Evolutionary conservation across 352 stramenopile genomes (phyloP).

Genomic region (Pythium volutum): DNA sequence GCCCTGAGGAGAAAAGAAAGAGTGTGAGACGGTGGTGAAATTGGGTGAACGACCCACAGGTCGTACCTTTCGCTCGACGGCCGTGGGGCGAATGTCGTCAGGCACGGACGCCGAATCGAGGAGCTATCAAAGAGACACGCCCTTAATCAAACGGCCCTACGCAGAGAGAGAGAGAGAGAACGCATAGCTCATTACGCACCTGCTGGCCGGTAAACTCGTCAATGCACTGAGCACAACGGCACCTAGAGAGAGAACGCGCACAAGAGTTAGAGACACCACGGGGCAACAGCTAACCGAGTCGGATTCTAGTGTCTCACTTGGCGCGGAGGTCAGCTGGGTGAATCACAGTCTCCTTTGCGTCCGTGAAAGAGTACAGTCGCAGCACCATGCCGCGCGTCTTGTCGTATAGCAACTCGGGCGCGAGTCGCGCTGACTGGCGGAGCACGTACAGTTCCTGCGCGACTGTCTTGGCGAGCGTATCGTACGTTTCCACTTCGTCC

Average conservation of each 20-base stretch:
- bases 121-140: conserved; percentile 35
- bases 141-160: not conserved
- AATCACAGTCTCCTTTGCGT: conserved; percentile 71
- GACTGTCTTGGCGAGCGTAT: conserved; percentile 62
- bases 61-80: conserved; percentile 77
- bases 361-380: conserved; percentile 64
- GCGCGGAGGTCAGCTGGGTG: conserved; percentile 74
- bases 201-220: conserved; percentile 85
- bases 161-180: not conserved
- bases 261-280: not conserved
- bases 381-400: conserved; percentile 77
- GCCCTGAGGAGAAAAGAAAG: conserved; percentile 49
- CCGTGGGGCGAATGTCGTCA: conserved; percentile 77
- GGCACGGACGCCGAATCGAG: conserved; percentile 66
- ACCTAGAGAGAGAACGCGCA: conserved; percentile 33
- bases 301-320: conserved; percentile 30
- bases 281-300: not conserved
- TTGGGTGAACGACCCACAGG: not conserved
- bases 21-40: not conserved
- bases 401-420: conserved; percentile 78
- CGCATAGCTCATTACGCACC: conserved; percentile 25
- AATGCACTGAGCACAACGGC: conserved; percentile 82
- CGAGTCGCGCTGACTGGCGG: conserved; percentile 63
- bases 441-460: conserved; percentile 78
- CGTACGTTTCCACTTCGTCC: conserved; percentile 70